Evolutionary conservation across 2,329 filamentous ascomycete genomes (phyloP).

Genomic region (Didymella lethalis): DNA sequence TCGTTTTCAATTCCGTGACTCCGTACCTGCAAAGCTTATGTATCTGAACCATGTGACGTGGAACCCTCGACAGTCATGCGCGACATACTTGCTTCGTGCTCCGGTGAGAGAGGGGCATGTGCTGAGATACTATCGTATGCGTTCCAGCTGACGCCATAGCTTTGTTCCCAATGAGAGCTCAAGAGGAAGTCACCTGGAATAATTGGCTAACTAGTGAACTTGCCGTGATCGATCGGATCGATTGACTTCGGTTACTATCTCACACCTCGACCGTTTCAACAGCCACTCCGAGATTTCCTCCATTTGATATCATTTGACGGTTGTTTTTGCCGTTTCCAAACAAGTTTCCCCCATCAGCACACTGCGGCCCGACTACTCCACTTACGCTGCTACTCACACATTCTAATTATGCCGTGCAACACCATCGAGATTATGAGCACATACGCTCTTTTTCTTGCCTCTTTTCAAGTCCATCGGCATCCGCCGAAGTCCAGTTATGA

Average conservation of each 20-base stretch:
- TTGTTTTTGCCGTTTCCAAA: not conserved
- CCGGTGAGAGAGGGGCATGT: not conserved
- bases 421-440: not conserved
- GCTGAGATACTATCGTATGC: constrained; percentile 9
- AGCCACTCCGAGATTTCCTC: constrained; percentile 8
- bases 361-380: constrained; percentile 16
- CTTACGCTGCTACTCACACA: constrained; percentile 11
- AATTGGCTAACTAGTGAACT: constrained; percentile 6
- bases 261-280: not conserved
- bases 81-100: constrained; percentile 17
- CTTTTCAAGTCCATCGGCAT: not conserved
- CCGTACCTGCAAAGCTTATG: not conserved
- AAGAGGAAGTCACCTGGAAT: not conserved
- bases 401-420: constrained; percentile 20
- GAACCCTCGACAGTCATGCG: constrained; percentile 4
- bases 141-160: not conserved
- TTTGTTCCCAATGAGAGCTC: not conserved
- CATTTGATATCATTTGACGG: not conserved
- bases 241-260: constrained; percentile 2
- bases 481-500: not conserved
- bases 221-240: not conserved
- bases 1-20: not conserved
- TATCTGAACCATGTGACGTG: constrained; percentile 12
- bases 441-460: not conserved
- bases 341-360: not conserved